Base-by-base conservation (phyloP, 106 monocot genomes). In the Dioscorea dumetorum region DNA sequence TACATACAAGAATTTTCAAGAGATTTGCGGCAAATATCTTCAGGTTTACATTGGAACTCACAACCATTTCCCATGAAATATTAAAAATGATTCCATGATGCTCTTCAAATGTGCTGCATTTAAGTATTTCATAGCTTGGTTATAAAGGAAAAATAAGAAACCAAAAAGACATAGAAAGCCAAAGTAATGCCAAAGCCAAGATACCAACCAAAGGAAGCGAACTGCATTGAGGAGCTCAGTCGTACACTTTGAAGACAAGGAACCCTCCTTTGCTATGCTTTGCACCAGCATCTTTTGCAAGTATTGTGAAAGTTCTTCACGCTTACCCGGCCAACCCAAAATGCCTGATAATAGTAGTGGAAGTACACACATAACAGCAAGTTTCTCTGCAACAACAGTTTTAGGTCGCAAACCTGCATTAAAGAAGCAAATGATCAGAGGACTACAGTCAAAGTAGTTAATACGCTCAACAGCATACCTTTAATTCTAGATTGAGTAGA, bases 11-110 rank as follows among this genome's bases (percentile, higher is more conserved):
- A 31, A 91, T 79, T 90, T 87, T 92, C 52, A 92, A 79, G 20
- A 97, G 81, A 76, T 84, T 76, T 78, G 92, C 84, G 64, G 97
- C 97, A 79, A 69, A 82, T 18, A 84, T 83, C 79, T 97, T 97
- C 78, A 87, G 72, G 41, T 83, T 67, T 50, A 69, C 71, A 74
- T 90, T 80, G 33, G 92, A 87, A 70, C 89, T 92, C 64, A 90
- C 97, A 64, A 97, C 97, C 92, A 97, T 92, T 74, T 97, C 97
- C 97, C 97, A 97, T 35, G 92, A 57, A 62, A 97, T 83, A 74
- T 87, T 89, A 62, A 92, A 89, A 63, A 97, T 73, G 51, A 77
- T 79, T 24, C 74, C 84, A 74, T 92, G 97, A 77, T 97, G 92
- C 69, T 89, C 84, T 70, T 84, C 78, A 69, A 82, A 83, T 61